phyloP scores from a whole-genome alignment of 257 asterid species.

The Lithospermum erythrorhizon region DNA sequence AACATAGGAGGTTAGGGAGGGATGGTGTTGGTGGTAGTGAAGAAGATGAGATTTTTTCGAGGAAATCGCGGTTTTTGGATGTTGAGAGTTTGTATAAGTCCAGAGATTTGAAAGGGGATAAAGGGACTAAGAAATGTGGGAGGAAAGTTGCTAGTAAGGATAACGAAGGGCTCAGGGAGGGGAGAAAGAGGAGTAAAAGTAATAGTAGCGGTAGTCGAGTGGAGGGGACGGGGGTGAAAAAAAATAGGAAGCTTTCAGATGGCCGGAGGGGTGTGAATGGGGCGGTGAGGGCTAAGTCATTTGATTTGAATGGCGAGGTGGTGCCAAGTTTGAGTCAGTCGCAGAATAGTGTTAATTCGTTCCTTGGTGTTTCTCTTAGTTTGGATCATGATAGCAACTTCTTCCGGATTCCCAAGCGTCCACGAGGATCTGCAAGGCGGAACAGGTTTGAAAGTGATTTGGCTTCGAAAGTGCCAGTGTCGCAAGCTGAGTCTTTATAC shows the following conservation, averaged over 20 bases:
- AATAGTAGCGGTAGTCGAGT: slow-evolving; percentile 49
- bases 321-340: slow-evolving; percentile 24
- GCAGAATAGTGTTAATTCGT: slow-evolving; percentile 22
- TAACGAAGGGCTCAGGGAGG: slow-evolving; percentile 20
- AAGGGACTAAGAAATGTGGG: slow-evolving; percentile 18
- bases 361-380: slow-evolving; percentile 44
- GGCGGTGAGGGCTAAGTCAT: slow-evolving; percentile 18
- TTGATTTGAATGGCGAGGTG: slow-evolving; percentile 7
- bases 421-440: slow-evolving; percentile 65
- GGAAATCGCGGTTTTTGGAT: slow-evolving; percentile 80
- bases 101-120: slow-evolving; percentile 32
- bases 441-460: slow-evolving; percentile 34
- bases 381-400: slow-evolving; percentile 45
- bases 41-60: slow-evolving; percentile 44
- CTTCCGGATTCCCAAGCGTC: slow-evolving; percentile 72
- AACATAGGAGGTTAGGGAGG: slow-evolving; percentile 41
- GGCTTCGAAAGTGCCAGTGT: slow-evolving; percentile 19
- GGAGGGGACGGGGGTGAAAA: slow-evolving; percentile 47
- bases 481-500: slow-evolving; percentile 28
- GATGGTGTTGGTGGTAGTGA: slow-evolving; percentile 19
- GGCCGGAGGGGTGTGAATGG: slow-evolving; percentile 28
- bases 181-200: slow-evolving; percentile 31
- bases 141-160: slow-evolving; percentile 13
- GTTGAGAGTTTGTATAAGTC: slow-evolving; percentile 58
- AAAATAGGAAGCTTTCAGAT: slow-evolving; percentile 32